A percentile compares a stretch with the other conserved stretches of the same genome.
phyloP scores from a whole-genome alignment of 805 yeast genomes.

The Monosporozyma yasuniensis region DNA sequence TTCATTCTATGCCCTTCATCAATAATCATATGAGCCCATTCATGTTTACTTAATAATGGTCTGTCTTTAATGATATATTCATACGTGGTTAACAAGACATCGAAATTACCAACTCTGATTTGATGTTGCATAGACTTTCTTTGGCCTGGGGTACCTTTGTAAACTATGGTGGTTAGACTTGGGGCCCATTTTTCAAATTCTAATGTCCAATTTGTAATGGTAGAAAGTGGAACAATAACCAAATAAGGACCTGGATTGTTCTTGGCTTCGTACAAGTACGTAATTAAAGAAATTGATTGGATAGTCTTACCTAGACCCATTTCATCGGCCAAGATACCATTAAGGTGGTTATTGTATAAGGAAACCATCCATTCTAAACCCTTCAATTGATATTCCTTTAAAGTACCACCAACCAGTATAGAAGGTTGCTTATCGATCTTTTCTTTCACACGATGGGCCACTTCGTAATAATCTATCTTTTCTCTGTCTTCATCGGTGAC shows the following conservation, averaged over 20 bases:
- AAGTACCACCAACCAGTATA: constrained; percentile 79
- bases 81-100: constrained; percentile 83
- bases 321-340: constrained; percentile 95
- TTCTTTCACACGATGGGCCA: constrained; percentile 84
- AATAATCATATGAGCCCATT: constrained; percentile 96
- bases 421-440: constrained; percentile 71
- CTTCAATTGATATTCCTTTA: constrained; percentile 87
- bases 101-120: constrained; percentile 72
- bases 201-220: constrained; percentile 88
- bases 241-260: constrained; percentile 74
- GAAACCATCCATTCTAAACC: constrained; percentile 99
- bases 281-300: constrained; percentile 79
- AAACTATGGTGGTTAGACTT: constrained; percentile 63
- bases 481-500: constrained; percentile 42
- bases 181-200: constrained; percentile 99
- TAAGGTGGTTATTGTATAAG: constrained; percentile 79
- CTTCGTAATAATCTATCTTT: constrained; percentile 80
- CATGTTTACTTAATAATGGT: constrained; percentile 63
- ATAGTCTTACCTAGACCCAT: constrained; percentile 98
- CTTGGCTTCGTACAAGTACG: constrained; percentile 75
- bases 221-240: constrained; percentile 89
- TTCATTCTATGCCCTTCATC: constrained; percentile 99
- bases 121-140: constrained; percentile 68
- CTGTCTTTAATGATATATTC: constrained; percentile 91
- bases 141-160: constrained; percentile 84